Conservation (phyloP, 371 early-diverging fungal genomes). For the Rhizomucor pusillus region DNA sequence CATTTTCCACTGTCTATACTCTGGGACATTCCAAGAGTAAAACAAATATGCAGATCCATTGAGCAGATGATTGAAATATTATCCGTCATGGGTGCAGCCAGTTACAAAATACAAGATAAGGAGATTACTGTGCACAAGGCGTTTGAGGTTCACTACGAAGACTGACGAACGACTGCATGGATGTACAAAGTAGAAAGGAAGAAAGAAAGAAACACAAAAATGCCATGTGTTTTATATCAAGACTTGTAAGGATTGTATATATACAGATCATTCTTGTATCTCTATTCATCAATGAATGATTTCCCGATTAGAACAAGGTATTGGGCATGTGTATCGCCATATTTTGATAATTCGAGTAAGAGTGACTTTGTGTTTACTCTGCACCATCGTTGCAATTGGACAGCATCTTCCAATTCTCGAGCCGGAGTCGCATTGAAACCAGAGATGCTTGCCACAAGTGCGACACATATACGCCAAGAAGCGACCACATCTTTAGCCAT, state of each 20-base stretch:
- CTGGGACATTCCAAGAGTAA: conserved; percentile 31
- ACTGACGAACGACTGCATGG: background rate
- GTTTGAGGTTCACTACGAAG: conserved; percentile 4
- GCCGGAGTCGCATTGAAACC: conserved; percentile 23
- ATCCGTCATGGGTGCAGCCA: background rate
- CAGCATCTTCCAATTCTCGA: conserved; percentile 37
- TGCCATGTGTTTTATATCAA: background rate
- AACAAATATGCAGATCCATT: conserved; percentile 25
- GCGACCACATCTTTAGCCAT: conserved; percentile 42
- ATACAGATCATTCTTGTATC: background rate
- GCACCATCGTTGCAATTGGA: conserved; percentile 38
- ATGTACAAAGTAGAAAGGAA: background rate
- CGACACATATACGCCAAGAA: conserved; percentile 48
- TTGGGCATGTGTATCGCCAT: conserved; percentile 27
- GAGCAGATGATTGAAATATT: conserved; percentile 15
- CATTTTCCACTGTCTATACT: conserved; percentile 13
- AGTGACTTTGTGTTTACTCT: conserved; percentile 18
- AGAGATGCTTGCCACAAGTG: conserved; percentile 25
- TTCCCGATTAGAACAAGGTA: conserved; percentile 31
- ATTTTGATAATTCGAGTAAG: conserved; percentile 18
- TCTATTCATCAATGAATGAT: conserved; percentile 17
- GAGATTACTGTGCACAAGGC: conserved; percentile 10
- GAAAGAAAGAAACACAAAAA: background rate
- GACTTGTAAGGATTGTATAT: background rate
- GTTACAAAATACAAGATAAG: conserved; percentile 12